These are phyloP conservation scores for Blastobotrys proliferans DNA, from an alignment of 1,139 yeast genomes.

Conservation along the genomic window DNA sequence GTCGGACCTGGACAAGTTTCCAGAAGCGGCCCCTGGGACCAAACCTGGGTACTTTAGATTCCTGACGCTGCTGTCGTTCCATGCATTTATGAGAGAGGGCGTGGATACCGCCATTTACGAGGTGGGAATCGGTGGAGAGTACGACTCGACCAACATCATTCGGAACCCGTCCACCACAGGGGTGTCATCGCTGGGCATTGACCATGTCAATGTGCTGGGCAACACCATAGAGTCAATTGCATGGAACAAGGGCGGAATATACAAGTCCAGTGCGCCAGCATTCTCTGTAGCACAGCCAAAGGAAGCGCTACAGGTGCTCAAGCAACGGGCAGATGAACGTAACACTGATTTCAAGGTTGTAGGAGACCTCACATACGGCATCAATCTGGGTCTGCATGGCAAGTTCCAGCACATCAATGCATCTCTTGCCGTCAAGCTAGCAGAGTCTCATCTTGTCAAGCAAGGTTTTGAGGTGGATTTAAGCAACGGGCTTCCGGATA, in stretches of 20 bases:
- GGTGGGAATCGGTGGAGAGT: constrained; percentile 98
- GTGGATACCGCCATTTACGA: constrained; percentile 93
- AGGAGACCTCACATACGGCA: constrained; percentile 36
- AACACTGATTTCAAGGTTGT: constrained; percentile 50
- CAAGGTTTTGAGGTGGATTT: constrained; percentile 39
- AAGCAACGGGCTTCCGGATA: constrained; percentile 48
- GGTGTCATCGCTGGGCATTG: constrained; percentile 82
- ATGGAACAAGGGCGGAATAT: constrained; percentile 95
- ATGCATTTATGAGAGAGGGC: constrained; percentile 80
- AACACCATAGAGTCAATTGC: constrained; percentile 84
- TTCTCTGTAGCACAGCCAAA: constrained; percentile 58
- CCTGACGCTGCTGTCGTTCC: constrained; percentile 84
- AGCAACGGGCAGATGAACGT: constrained; percentile 65
- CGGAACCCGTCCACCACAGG: constrained; percentile 81
- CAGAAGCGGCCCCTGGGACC: constrained; percentile 64
- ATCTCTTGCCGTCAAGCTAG: constrained; percentile 76
- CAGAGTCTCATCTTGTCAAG: constrained; percentile 54
- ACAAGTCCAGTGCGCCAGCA: constrained; percentile 65
- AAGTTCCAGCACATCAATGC: constrained; percentile 84
- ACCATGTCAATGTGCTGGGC: constrained; percentile 88
- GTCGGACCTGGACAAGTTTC: constrained; percentile 57
- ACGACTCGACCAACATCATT: constrained; percentile 88
- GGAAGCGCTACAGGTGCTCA: constrained; percentile 43
- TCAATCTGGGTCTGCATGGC: constrained; percentile 77
- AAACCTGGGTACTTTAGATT: constrained; percentile 95